Evolutionary conservation across 805 yeast genomes (phyloP), one percentile per base, ranked within the genome.

Genomic region (Candida insectorum): DNA sequence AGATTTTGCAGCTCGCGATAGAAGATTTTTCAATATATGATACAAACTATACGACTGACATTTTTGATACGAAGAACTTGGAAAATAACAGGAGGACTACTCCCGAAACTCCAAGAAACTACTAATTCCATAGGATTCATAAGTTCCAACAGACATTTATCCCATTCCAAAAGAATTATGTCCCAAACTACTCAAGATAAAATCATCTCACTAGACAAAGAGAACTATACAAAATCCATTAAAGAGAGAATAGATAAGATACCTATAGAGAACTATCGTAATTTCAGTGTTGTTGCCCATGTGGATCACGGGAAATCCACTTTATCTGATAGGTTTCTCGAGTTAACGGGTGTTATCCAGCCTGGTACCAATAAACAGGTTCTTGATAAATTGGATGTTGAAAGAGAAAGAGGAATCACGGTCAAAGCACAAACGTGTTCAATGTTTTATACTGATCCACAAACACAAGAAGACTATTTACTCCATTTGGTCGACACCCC

Each of bases 391-490:
- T 63, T 91, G 39, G 97, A 93, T 51, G 98, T 91, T 13, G 98
- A 91, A 55, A 68, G 95, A 53, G 97, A 91, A 60, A 67, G 98
- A 49, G 98, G 98, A 2, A 91, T 91, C 49, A 91, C 98, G 0
- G 93, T 91, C 35, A 91, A 91, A 58, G 97, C 97, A 0, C 97
- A 93, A 53, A 93, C 97, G 0, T 91, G 96, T 49, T 74, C 96
- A 0, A 93, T 91, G 97, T 71, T 93, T 39, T 88, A 88, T 56
- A 69, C 71, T 22, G 63, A 65, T 33, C 62, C 65, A 1, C 69
- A 77, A 43, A 66, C 76, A 6, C 76, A 77, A 2, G 65, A 76
- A 47, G 96, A 91, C 47, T 93, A 86, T 53, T 58, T 93, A 34
- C 62, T 91, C 28, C 96, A 91, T 64, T 65, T 91, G 28, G 96